These are phyloP conservation scores for Chamaenerion angustifolium DNA, from an alignment of 345 rosid species.

Conservation along the genomic window DNA sequence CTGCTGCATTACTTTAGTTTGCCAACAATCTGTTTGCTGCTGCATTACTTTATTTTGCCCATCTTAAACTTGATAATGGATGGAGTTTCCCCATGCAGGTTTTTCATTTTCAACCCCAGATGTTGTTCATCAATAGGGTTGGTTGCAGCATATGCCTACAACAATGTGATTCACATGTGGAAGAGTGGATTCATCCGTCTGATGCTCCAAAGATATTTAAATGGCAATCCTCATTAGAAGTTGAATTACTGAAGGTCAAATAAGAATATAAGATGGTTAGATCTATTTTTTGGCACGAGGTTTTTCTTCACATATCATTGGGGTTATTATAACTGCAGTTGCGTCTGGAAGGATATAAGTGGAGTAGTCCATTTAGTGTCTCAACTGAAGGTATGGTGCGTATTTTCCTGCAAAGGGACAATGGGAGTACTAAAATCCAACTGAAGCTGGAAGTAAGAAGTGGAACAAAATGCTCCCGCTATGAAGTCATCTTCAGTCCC, in stretches of 20 bases:
- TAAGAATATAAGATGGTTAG: not conserved
- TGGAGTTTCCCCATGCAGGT: slow-evolving; percentile 32
- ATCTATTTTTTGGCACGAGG: not conserved
- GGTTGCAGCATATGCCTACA: slow-evolving; percentile 69
- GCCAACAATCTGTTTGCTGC: too few species aligned
- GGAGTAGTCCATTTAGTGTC: slow-evolving; percentile 87
- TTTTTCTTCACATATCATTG: slow-evolving; percentile 3
- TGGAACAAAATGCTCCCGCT: slow-evolving; percentile 77
- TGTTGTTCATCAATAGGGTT: slow-evolving; percentile 68
- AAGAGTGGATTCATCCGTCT: slow-evolving; percentile 74
- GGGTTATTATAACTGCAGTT: slow-evolving; percentile 34
- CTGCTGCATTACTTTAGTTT: too few species aligned
- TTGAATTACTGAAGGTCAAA: slow-evolving; percentile 61
- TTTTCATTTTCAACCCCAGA: slow-evolving; percentile 81
- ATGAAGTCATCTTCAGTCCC: slow-evolving; percentile 82
- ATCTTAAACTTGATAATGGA: too few species aligned
- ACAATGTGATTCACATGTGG: slow-evolving; percentile 68
- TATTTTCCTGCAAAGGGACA: slow-evolving; percentile 38
- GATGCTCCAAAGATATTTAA: slow-evolving; percentile 71
- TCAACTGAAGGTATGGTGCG: slow-evolving; percentile 71
- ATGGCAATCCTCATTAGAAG: slow-evolving; percentile 59
- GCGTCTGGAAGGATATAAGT: slow-evolving; percentile 57
- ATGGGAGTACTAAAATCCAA: slow-evolving; percentile 39
- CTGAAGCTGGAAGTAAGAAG: slow-evolving; percentile 74
- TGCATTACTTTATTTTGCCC: too few species aligned